Conservation (phyloP, 257 asterid genomes). For the Paraleonurus japonicus region DNA sequence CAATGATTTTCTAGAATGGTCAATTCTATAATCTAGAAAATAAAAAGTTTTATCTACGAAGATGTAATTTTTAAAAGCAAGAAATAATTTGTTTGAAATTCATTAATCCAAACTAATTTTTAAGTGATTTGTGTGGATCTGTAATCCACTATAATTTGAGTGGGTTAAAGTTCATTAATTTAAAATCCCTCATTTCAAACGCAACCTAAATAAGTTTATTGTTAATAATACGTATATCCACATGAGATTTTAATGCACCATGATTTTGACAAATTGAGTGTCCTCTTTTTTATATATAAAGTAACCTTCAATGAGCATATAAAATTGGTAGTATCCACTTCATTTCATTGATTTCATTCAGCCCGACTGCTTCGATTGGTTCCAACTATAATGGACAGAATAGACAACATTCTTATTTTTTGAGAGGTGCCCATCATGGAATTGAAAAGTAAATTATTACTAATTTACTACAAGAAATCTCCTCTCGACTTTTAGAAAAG, state of each 20-base stretch:
- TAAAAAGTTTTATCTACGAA: not conserved
- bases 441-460: not conserved
- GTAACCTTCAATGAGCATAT: conserved; percentile 1
- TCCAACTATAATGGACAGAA: conserved; percentile 7
- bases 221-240: not conserved
- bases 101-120: not conserved
- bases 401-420: not conserved
- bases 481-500: not conserved
- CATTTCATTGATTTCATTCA: not conserved
- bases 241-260: not conserved
- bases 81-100: not conserved
- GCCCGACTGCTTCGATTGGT: not conserved
- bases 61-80: not conserved
- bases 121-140: not conserved
- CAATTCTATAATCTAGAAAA: not conserved
- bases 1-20: not conserved
- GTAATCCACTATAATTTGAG: not conserved
- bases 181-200: not conserved
- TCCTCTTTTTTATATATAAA: not conserved
- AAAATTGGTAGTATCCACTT: not conserved
- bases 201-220: not conserved
- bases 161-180: not conserved
- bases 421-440: not conserved
- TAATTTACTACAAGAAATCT: not conserved
- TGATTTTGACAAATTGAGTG: too few species aligned